Evolutionary conservation across 2,329 filamentous ascomycete genomes (phyloP).

Genomic region (Pestalotiopsis fici): DNA sequence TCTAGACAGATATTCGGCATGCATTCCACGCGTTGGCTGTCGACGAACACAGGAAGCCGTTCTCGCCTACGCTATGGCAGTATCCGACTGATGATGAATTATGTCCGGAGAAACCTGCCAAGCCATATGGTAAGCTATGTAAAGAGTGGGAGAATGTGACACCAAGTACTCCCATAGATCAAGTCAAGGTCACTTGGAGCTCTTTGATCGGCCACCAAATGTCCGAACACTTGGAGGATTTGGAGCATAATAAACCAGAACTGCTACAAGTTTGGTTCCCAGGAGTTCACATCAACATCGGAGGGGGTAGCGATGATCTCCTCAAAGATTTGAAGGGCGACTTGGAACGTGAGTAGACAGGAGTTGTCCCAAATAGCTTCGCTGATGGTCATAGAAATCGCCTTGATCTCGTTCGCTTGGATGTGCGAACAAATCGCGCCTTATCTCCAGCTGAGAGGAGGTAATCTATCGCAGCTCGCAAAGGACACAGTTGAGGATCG

Average conservation of each 20-base stretch:
- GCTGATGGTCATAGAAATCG: slow-evolving; percentile 11
- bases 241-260: slow-evolving; percentile 15
- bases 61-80: slow-evolving; percentile 54
- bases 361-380: not conserved
- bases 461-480: not conserved
- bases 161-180: not conserved
- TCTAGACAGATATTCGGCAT: slow-evolving; percentile 27
- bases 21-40: slow-evolving; percentile 39
- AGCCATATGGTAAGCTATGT: slow-evolving; percentile 2
- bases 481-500: slow-evolving; percentile 10
- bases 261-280: slow-evolving; percentile 58
- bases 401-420: slow-evolving; percentile 14
- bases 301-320: slow-evolving; percentile 42
- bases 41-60: slow-evolving; percentile 42
- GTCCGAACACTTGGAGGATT: slow-evolving; percentile 10
- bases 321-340: slow-evolving; percentile 13
- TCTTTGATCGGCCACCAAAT: slow-evolving; percentile 14
- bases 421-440: slow-evolving; percentile 15
- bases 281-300: slow-evolving; percentile 52
- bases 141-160: not conserved
- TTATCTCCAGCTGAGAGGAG: slow-evolving; percentile 11
- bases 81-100: slow-evolving; percentile 29
- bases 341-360: slow-evolving; percentile 14
- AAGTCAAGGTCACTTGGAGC: slow-evolving; percentile 5
- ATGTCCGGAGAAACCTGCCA: slow-evolving; percentile 17